Percentiles rank a stretch among this genome's conserved stretches.
These are phyloP conservation scores for Yamadazyma paraphyllophila DNA, from an alignment of 805 yeast genomes.

Conservation along the genomic window DNA sequence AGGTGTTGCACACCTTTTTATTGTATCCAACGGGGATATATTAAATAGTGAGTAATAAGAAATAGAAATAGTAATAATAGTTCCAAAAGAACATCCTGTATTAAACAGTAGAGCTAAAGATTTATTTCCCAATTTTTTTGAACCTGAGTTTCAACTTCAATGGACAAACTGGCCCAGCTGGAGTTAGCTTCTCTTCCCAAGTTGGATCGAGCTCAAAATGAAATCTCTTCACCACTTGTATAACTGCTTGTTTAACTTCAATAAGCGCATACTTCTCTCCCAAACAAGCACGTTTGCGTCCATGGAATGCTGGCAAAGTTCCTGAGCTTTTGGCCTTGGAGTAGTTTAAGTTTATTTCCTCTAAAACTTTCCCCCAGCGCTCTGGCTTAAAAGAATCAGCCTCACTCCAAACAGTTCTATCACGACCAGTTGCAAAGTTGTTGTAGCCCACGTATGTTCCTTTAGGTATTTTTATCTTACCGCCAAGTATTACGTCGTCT, in stretches of 20 bases:
- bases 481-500: constrained; percentile 36
- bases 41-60: no score
- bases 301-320: constrained; percentile 54
- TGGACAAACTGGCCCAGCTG: constrained; percentile 61
- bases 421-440: constrained; percentile 51
- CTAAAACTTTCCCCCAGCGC: constrained; percentile 49
- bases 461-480: constrained; percentile 44
- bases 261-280: constrained; percentile 57
- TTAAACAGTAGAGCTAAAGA: no score
- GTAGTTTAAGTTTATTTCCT: constrained; percentile 40
- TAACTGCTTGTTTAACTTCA: constrained; percentile 42
- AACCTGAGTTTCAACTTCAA: constrained; percentile 18
- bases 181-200: constrained; percentile 52
- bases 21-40: no score
- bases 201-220: constrained; percentile 34
- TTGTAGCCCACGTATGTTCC: constrained; percentile 56
- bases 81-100: no score
- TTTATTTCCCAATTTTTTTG: background rate
- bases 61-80: no score
- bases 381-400: constrained; percentile 45
- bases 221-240: constrained; percentile 35
- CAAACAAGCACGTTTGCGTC: constrained; percentile 57
- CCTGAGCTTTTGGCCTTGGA: constrained; percentile 44
- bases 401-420: constrained; percentile 39
- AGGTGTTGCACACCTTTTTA: no score